These are phyloP conservation scores for Kalaharituber pfeilii DNA, from an alignment of 2,329 filamentous ascomycete species.

Conservation along the genomic window DNA sequence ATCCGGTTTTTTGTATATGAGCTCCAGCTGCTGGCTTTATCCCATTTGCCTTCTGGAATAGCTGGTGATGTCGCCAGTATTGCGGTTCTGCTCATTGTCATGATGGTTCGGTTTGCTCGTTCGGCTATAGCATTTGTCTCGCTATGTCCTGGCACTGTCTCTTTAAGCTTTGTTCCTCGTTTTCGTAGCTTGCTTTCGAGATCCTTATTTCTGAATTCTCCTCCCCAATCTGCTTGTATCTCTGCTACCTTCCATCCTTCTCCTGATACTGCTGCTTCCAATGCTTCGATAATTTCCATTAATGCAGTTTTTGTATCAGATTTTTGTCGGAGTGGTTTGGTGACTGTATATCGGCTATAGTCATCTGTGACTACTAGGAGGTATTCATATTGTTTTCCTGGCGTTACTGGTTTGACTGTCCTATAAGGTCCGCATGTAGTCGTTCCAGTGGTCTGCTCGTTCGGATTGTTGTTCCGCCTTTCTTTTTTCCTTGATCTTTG, in stretches of 20 bases:
- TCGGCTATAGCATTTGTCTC: not conserved
- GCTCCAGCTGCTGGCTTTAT: not conserved
- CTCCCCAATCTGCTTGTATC: not conserved
- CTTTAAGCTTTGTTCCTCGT: not conserved
- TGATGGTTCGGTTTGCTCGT: not conserved
- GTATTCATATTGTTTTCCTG: not conserved
- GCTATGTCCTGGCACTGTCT: not conserved
- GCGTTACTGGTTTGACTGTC: not conserved
- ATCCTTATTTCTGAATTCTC: not conserved
- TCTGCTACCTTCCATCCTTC: not conserved
- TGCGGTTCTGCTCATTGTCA: not conserved
- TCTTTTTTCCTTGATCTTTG: no score
- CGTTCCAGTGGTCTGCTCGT: no score
- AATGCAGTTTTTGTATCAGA: not conserved
- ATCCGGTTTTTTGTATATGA: not conserved
- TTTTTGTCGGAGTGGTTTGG: not conserved
- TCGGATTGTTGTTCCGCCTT: no score
- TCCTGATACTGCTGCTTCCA: not conserved
- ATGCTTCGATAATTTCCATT: not conserved
- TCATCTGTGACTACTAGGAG: not conserved
- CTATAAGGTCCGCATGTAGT: no score
- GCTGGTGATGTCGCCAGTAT: no score
- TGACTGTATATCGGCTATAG: not conserved
- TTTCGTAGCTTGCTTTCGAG: not conserved
- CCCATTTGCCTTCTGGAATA: not conserved